Evolutionary conservation across 1,139 yeast genomes (phyloP), one percentile per base, ranked within the genome.

Genomic region (Hemisphaericaspora xylofermentans): DNA sequence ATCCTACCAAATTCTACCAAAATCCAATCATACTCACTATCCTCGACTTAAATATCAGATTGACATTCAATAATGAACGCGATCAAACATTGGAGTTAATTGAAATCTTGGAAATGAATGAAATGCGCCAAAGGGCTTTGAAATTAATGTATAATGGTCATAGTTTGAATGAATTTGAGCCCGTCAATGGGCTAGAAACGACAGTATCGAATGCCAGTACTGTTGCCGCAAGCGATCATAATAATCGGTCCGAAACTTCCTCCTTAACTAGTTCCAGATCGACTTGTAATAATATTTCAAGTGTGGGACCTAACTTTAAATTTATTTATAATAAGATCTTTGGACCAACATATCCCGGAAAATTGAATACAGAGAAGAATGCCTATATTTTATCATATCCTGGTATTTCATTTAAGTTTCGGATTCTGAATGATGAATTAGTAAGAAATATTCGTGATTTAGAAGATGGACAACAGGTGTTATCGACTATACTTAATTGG

Each of bases 291-390:
- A 33, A 44, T 7, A 33, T 40, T 18, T 24, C 35, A 12, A 45
- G 40, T 17, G 17, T 31, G 6, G 47, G 50, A 2, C 64, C 60
- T 26, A 63, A 58, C 28, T 64, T 77, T 44, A 71, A 70, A 39
- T 58, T 64, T 25, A 66, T 80, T 6, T 81, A 81, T 56, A 78
- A 80, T 51, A 75, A 71, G 51, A 64, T 73, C 2, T 78, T 81
- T 56, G 87, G 87, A 0, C 85, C 85, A 2, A 80, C 86, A 0
- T 78, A 76, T 44, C 83, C 84, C 0, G 86, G 86, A 0, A 58
- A 50, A 36, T 48, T 66, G 14, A 44, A 55, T 10, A 46, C 50
- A 10, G 40, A 47, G 3, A 39, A 43, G 9, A 40, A 43, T 0
- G 42, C 45, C n/a, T 78, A 75, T 47, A 57, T 68, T 6, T 58